These are phyloP conservation scores for Thamnidium elegans DNA, from an alignment of 192 early-diverging fungal species.

Conservation along the genomic window DNA sequence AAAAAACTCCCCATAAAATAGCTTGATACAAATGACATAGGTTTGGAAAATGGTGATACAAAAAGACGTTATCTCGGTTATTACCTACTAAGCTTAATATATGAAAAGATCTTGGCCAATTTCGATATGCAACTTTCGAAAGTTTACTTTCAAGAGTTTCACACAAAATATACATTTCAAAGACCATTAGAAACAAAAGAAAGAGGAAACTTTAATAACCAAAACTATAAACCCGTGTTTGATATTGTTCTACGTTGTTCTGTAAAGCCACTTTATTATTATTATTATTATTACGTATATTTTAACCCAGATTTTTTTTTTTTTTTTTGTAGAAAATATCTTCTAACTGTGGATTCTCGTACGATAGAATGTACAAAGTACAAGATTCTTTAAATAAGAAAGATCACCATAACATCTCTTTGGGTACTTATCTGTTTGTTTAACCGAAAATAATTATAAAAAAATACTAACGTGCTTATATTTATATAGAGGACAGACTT, in stretches of 20 bases:
- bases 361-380: conserved; percentile 10
- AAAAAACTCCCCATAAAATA: neutral
- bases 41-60: neutral
- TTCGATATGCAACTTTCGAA: conserved; percentile 17
- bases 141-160: conserved; percentile 13
- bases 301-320: neutral
- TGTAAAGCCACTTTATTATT: neutral
- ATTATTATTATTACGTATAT: neutral
- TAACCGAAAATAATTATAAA: neutral
- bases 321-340: conserved; percentile 4
- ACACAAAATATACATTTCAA: conserved; percentile 19
- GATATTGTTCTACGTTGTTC: neutral
- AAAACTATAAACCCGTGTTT: neutral
- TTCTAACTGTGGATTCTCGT: neutral
- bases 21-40: neutral
- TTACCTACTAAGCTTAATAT: conserved; percentile 8
- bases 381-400: neutral
- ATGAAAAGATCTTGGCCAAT: conserved; percentile 15
- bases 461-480: too few species aligned
- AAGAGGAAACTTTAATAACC: neutral
- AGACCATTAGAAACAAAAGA: neutral
- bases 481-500: too few species aligned
- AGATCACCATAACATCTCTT: neutral
- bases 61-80: conserved; percentile 16
- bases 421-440: neutral